These are phyloP conservation scores for Kodamaea hsintzibuensis DNA, from an alignment of 805 yeast species.

Conservation along the genomic window DNA sequence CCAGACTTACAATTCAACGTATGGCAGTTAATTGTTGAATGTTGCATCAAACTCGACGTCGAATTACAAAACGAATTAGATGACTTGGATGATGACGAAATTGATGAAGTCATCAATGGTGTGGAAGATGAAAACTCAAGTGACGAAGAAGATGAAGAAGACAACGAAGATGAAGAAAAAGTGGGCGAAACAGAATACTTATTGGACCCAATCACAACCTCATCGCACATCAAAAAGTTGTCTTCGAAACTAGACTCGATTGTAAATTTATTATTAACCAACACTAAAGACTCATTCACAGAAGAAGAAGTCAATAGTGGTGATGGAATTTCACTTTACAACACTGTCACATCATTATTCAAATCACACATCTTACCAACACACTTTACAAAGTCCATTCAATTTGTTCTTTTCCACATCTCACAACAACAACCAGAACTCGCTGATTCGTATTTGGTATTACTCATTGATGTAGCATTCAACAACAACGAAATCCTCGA, in stretches of 20 bases:
- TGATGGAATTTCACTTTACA: constrained; percentile 67
- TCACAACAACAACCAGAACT: constrained; percentile 82
- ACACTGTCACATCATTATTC: constrained; percentile 73
- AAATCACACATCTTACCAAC: constrained; percentile 85
- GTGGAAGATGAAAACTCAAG: constrained; percentile 38
- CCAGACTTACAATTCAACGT: constrained; percentile 70
- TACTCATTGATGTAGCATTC: constrained; percentile 81
- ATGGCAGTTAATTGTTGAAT: constrained; percentile 81
- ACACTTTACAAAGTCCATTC: constrained; percentile 85
- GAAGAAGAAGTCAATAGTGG: constrained; percentile 55
- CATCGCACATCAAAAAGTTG: constrained; percentile 51
- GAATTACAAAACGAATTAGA: constrained; percentile 88
- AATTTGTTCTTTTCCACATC: constrained; percentile 76
- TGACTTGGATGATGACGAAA: constrained; percentile 71
- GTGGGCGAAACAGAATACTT: constrained; percentile 47
- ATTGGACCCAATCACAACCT: constrained; percentile 40
- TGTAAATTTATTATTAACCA: constrained; percentile 55
- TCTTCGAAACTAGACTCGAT: constrained; percentile 73
- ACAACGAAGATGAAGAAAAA: constrained; percentile 24
- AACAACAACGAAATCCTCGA: constrained; percentile 66
- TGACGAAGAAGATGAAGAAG: constrained; percentile 21
- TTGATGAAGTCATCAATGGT: constrained; percentile 50
- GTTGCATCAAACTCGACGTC: constrained; percentile 83
- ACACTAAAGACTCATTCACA: constrained; percentile 51
- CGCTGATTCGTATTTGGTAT: constrained; percentile 79